These are phyloP conservation scores for Clarireedia homoeocarpa DNA, from an alignment of 2,329 filamentous ascomycete genomes.

Conservation along the genomic window DNA sequence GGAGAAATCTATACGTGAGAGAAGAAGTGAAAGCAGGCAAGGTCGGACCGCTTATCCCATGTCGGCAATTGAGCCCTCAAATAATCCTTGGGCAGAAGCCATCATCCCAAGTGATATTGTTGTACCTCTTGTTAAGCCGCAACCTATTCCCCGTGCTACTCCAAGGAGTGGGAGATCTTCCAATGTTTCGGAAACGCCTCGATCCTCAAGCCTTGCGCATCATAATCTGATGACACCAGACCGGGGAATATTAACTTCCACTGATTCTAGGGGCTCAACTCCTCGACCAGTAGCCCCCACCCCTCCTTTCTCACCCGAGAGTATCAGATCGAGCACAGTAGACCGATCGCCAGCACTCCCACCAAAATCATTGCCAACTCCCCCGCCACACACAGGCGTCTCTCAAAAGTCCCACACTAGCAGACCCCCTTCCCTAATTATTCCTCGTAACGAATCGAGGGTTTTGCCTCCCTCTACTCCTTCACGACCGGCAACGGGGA, in stretches of 20 bases:
- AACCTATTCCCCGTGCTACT: constrained; percentile 33
- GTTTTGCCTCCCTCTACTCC: constrained; percentile 34
- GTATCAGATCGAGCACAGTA: constrained; percentile 39
- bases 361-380: constrained; percentile 66
- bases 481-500: constrained; percentile 26
- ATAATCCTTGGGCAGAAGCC: constrained; percentile 39
- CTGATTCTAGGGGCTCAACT: constrained; percentile 50
- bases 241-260: constrained; percentile 30
- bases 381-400: constrained; percentile 54
- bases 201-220: constrained; percentile 28
- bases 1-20: constrained; percentile 56
- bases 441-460: constrained; percentile 32
- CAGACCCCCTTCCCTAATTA: constrained; percentile 34
- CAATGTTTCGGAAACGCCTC: constrained; percentile 32
- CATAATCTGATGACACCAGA: constrained; percentile 20
- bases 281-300: constrained; percentile 47
- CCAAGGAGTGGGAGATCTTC: constrained; percentile 35
- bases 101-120: constrained; percentile 45
- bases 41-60: constrained; percentile 37
- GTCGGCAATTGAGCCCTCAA: constrained; percentile 34
- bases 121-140: constrained; percentile 32
- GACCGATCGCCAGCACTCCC: constrained; percentile 41
- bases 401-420: constrained; percentile 36
- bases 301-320: constrained; percentile 64
- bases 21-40: constrained; percentile 55